Conservation (phyloP, 2,329 filamentous ascomycete genomes). For the Fusarium aywerte region DNA sequence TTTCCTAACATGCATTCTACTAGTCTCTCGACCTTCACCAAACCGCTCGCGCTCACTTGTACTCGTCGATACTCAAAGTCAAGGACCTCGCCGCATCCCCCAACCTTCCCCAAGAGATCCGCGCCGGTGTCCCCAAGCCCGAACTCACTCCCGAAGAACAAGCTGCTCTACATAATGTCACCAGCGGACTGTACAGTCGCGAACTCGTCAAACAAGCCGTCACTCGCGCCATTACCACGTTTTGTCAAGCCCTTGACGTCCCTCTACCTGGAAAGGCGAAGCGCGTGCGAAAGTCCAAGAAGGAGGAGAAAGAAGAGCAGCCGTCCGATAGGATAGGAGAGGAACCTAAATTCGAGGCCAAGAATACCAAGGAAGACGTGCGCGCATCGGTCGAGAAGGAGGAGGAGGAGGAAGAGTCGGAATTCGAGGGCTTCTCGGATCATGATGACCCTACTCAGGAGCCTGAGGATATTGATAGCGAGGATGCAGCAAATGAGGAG, state of each 20-base stretch:
- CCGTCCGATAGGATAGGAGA: conserved; percentile 41
- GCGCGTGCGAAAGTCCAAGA: conserved; percentile 48
- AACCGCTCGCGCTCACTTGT: conserved; percentile 66
- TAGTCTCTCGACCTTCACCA: conserved; percentile 68
- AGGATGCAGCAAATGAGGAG: conserved; percentile 49
- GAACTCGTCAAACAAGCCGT: conserved; percentile 62
- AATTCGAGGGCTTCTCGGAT: conserved; percentile 54
- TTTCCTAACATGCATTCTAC: background rate
- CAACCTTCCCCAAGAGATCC: conserved; percentile 62
- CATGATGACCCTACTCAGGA: conserved; percentile 19
- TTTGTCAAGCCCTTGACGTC: conserved; percentile 62
- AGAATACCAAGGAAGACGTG: conserved; percentile 34
- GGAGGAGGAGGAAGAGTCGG: conserved; percentile 49
- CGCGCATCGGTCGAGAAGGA: conserved; percentile 37
- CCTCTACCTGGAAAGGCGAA: conserved; percentile 57
- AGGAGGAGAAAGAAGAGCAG: conserved; percentile 49
- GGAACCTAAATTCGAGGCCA: conserved; percentile 22
- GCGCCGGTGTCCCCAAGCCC: conserved; percentile 60
- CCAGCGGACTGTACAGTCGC: conserved; percentile 66
- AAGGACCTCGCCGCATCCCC: conserved; percentile 63
- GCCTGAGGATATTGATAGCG: conserved; percentile 38
- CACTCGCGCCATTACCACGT: conserved; percentile 59
- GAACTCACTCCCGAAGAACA: conserved; percentile 64
- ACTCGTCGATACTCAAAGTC: conserved; percentile 64
- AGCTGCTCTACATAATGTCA: conserved; percentile 66